Conservation (phyloP, 2,329 filamentous ascomycete genomes). For the Dryadomyces quercus-mongolicae region DNA sequence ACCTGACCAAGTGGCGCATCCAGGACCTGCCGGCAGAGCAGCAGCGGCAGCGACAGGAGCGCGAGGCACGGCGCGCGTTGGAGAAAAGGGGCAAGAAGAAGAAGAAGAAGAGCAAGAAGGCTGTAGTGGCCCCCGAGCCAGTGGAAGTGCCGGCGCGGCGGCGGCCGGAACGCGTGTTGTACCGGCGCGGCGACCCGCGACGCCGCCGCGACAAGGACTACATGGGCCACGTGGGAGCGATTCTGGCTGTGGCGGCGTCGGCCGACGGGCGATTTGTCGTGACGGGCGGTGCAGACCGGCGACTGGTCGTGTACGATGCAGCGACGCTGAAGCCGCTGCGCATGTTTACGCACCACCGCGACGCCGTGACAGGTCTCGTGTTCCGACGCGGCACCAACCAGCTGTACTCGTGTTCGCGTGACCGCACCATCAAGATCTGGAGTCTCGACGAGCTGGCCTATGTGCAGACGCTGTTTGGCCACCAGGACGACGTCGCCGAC, state of each 20-base stretch:
- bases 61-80: slow-evolving; percentile 37
- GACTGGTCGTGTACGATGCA: slow-evolving; percentile 81
- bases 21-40: slow-evolving; percentile 51
- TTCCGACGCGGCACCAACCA: slow-evolving; percentile 86
- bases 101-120: slow-evolving; percentile 21
- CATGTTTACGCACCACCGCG: slow-evolving; percentile 84
- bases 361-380: slow-evolving; percentile 70
- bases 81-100: slow-evolving; percentile 45
- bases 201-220: slow-evolving; percentile 52
- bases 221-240: slow-evolving; percentile 67
- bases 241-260: slow-evolving; percentile 75
- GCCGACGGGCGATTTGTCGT: slow-evolving; percentile 83
- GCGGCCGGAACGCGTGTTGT: slow-evolving; percentile 51
- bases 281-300: slow-evolving; percentile 76
- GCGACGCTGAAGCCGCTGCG: slow-evolving; percentile 65
- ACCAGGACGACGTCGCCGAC: slow-evolving; percentile 82
- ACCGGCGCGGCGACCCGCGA: slow-evolving; percentile 47
- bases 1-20: slow-evolving; percentile 81
- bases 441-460: slow-evolving; percentile 86
- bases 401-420: slow-evolving; percentile 79
- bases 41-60: slow-evolving; percentile 46
- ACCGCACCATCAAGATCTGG: slow-evolving; percentile 94
- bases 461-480: slow-evolving; percentile 89
- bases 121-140: slow-evolving; percentile 23
- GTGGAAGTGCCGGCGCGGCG: slow-evolving; percentile 35